Evolutionary conservation across 768 basidiomycete species (phyloP).

Genomic region (Lactifluus subvellereus): DNA sequence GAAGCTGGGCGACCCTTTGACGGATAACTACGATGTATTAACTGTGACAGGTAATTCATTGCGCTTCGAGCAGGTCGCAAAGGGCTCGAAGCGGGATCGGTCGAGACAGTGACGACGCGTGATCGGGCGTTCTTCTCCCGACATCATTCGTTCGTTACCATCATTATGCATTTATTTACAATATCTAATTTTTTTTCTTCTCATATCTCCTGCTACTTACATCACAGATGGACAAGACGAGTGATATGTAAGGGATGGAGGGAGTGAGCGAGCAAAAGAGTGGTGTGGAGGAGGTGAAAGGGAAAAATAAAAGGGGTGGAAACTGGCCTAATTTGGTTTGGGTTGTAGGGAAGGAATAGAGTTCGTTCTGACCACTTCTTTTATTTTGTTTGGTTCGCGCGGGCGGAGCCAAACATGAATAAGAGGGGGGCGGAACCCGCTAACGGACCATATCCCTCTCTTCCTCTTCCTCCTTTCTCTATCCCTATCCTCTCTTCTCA

Average conservation of each 20-base stretch:
- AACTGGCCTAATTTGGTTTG: conserved; percentile 6
- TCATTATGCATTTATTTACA: neutral
- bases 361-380: conserved; percentile 30
- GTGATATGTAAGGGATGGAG: neutral
- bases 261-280: neutral
- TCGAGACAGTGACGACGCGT: conserved; percentile 10
- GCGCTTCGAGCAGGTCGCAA: conserved; percentile 1
- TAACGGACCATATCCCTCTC: conserved; percentile 9
- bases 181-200: neutral
- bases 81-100: neutral
- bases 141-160: conserved; percentile 9
- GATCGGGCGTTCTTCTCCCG: conserved; percentile 21
- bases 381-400: conserved; percentile 32
- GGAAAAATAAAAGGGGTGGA: conserved; percentile 2
- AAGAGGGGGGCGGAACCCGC: conserved; percentile 34
- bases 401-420: conserved; percentile 31
- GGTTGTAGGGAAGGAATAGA: conserved; percentile 25
- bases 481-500: conserved; percentile 28
- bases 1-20: neutral
- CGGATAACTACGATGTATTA: neutral
- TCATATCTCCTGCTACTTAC: neutral
- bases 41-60: conserved; percentile 7
- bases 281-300: neutral
- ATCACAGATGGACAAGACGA: neutral
- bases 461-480: conserved; percentile 31